phyloP scores from a whole-genome alignment of 1,139 yeast species.

The Pichia sp. region DNA sequence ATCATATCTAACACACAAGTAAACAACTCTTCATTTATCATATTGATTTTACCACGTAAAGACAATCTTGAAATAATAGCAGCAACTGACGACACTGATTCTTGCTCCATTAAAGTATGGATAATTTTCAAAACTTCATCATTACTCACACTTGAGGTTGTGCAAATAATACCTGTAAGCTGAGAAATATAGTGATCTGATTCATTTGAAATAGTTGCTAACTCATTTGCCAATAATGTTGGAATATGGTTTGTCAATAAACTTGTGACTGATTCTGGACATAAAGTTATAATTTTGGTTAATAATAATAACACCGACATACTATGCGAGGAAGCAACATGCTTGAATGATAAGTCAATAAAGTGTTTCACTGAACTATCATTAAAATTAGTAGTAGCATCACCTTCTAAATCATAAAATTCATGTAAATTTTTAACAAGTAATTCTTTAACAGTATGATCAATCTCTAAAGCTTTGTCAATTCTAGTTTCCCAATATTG shows the following conservation, averaged over 20 bases:
- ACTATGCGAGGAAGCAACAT: constrained; percentile 13
- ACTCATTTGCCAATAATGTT: constrained; percentile 17
- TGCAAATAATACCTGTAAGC: constrained; percentile 49
- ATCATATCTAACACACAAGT: constrained; percentile 19
- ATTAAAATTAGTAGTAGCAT: constrained; percentile 13
- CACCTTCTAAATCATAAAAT: constrained; percentile 16
- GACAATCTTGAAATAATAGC: constrained; percentile 48
- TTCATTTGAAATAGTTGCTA: constrained; percentile 33
- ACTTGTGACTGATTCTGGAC: constrained; percentile 32
- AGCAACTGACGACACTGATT: constrained; percentile 28
- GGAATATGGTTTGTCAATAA: constrained; percentile 18
- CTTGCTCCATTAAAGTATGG: constrained; percentile 11
- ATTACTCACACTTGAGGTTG: constrained; percentile 35
- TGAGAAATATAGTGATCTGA: constrained; percentile 36
- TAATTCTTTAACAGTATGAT: constrained; percentile 42
- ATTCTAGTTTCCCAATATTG: constrained; percentile 70
- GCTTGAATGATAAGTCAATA: constrained; percentile 15
- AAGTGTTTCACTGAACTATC: constrained; percentile 15
- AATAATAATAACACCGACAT: constrained; percentile 20
- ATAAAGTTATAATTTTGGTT: constrained; percentile 22
- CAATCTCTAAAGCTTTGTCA: constrained; percentile 66
- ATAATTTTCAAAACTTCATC: constrained; percentile 16
- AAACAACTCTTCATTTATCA: constrained; percentile 18
- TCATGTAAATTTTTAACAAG: constrained; percentile 30
- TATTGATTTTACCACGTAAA: constrained; percentile 32